Evolutionary conservation across 805 yeast species (phyloP), one percentile per base, ranked within the genome.

Genomic region (Yamadazyma nakazawae): DNA sequence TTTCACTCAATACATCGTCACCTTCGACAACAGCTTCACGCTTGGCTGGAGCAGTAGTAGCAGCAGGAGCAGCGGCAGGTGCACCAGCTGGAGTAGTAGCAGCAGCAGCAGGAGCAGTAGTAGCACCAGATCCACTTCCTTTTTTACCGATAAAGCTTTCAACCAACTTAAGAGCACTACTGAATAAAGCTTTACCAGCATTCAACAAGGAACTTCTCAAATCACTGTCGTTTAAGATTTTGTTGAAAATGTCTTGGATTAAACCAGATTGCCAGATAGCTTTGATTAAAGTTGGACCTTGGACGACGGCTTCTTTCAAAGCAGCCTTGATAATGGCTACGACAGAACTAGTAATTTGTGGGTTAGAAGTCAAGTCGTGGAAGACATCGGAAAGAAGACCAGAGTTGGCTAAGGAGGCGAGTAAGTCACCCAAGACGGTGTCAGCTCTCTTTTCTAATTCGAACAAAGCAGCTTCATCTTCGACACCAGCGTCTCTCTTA

Each of bases 201-300:
- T 50, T 53, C 46, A 67, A 55, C 24, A 71, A 57, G 28, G 72
- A 68, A 40, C 54, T 40, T 50, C 61, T 62, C 59, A 72, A 70
- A 34, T 58, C 60, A 26, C 58, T 3, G 57, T 67, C 68, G 54
- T 68, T 62, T 39, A 62, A 45, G 40, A 71, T 48, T 43, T 54
- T 59, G 46, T 51, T 52, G 59, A 69, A 66, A 41, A 70, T 50
- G 26, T 59, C 61, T 43, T 60, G 58, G 44, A 72, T 47, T 49
- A 70, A 64, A 48, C 75, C 75, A 30, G 76, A 70, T 54, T 68
- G 58, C 67, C 63, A 70, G 50, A 72, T 51, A 43, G 75, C 75
- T 44, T 60, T 56, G 49, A 71, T 54, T 57, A 72, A 69, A 35
- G 70, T 60, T 42, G 75, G 73, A 43, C 70, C 77, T 44, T 70